Evolutionary conservation across 192 early-diverging fungal genomes (phyloP), one percentile per base, ranked within the genome.

Genomic region (Cetraspora pellucida): DNA sequence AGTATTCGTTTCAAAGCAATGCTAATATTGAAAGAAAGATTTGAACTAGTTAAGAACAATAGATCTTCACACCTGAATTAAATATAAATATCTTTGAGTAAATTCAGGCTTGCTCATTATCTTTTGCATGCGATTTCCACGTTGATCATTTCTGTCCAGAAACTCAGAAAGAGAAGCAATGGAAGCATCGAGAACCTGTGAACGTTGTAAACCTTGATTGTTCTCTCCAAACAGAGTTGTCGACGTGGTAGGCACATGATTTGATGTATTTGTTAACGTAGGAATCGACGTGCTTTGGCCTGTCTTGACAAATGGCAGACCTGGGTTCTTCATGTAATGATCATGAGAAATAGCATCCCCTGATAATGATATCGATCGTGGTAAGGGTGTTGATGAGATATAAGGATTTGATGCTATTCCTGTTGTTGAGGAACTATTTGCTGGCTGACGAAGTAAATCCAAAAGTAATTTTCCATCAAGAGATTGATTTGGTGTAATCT

Each of bases 401-500:
- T 58, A 19, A 23, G 55, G 57, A 57, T 59, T 37, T 14, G 8
- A 16, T 23, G 55, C 46, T 25, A 57, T 16, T 60, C 28, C 13
- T 8, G 21, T 19, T 31, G 31, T 31, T 31, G 30, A 4, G 14
- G 27, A 10, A 14, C 9, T 10, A 43, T 19, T 65, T n/a, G 30
- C 2, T 5, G 68, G 68, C 21, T 43, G 71, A 58, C 57, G 72
- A 57, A 74, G 21, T 19, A 74, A 45, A 0, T 74, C 57, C 31
- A 74, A 59, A 50, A 74, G 46, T 43, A 59, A n/a, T 46, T 74
- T 74, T 43, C 72, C 57, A 60, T 74, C 72, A 25, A 10, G 69
- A 2, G 8, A 2, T 23, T 74, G 19, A 10, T 43, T 31, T 23
- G 23, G 31, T 21, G 43, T 6, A 21, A 8, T 54, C 47, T 72